These are phyloP conservation scores for Solanum megistacrolobum DNA, from an alignment of 257 asterid genomes.

Conservation along the genomic window DNA sequence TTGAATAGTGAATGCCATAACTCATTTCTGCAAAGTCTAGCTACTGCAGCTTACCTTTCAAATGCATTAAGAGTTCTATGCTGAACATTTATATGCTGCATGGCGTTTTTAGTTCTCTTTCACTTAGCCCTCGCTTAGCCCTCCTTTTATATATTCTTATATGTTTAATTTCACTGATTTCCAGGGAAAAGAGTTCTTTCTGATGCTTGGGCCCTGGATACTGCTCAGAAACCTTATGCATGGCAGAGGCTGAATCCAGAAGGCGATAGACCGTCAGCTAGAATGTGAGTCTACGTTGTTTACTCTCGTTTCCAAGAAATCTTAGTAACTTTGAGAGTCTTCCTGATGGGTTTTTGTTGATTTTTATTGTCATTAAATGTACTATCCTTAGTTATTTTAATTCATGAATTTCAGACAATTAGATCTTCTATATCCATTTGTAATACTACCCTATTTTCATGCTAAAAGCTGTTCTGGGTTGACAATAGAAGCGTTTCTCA, in stretches of 20 bases:
- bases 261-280: conserved; percentile 91
- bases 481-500: background rate
- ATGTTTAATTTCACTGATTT: background rate
- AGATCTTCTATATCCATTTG: background rate
- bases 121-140: background rate
- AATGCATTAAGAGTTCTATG: background rate
- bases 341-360: background rate
- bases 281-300: conserved; percentile 61
- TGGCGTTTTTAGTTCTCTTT: background rate
- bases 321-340: background rate
- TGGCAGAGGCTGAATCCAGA: conserved; percentile 97
- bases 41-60: background rate
- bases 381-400: background rate
- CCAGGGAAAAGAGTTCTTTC: conserved; percentile 89
- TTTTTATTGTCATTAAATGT: background rate
- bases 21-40: background rate
- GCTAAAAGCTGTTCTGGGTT: background rate
- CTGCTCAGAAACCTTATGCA: conserved; percentile 94
- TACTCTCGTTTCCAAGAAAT: background rate
- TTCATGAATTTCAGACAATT: background rate
- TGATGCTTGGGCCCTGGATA: conserved; percentile 98
- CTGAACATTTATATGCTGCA: background rate
- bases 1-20: background rate
- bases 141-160: background rate
- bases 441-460: background rate